phyloP scores from a whole-genome alignment of 2,329 filamentous ascomycete species.

The Stromatinia cepivora region DNA sequence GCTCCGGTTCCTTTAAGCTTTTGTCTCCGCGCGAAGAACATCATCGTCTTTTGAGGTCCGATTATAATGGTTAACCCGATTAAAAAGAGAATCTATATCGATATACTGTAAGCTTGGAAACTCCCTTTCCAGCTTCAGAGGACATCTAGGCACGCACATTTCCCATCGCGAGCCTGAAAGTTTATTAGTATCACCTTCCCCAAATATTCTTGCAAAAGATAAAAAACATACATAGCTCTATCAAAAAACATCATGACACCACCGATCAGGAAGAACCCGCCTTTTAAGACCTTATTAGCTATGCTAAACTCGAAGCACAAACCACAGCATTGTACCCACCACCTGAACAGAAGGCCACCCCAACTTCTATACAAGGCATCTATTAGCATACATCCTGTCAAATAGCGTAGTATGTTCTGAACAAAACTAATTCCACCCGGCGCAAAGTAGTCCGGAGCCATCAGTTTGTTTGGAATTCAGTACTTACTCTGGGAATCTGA shows the following conservation, averaged over 20 bases:
- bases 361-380: conserved; percentile 67
- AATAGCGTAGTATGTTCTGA: conserved; percentile 4
- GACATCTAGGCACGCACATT: conserved; percentile 50
- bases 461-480: conserved; percentile 11
- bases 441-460: conserved; percentile 28
- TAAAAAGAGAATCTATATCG: conserved; percentile 84
- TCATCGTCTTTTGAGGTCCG: conserved; percentile 82
- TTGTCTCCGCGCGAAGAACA: conserved; percentile 92
- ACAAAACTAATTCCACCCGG: conserved; percentile 28
- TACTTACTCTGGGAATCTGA: conserved; percentile 89
- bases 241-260: conserved; percentile 98
- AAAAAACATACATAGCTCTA: conserved; percentile 74
- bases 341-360: conserved; percentile 95
- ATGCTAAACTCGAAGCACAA: conserved; percentile 24
- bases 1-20: conserved; percentile 90
- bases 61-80: conserved; percentile 96
- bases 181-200: background rate
- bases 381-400: conserved; percentile 34
- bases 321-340: conserved; percentile 61
- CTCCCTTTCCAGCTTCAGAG: conserved; percentile 22
- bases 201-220: background rate
- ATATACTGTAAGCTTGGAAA: conserved; percentile 47
- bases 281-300: conserved; percentile 49
- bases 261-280: conserved; percentile 90
- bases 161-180: conserved; percentile 85